Evolutionary conservation across 78 protist species (phyloP).

Genomic region (Bigelowiella natans): DNA sequence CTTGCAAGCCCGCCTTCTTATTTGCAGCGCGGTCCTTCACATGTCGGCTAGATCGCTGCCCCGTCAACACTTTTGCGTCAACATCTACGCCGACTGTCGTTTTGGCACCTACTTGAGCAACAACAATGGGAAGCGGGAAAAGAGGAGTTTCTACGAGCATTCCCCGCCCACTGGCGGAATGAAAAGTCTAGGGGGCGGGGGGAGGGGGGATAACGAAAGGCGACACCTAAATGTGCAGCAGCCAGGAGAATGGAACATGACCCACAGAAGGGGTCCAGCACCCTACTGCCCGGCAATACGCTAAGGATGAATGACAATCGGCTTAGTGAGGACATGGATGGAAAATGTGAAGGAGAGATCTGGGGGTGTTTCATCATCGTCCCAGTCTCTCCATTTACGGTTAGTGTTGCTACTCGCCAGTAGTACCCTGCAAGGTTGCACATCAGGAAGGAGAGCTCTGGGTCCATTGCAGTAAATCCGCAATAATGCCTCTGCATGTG

Average conservation of each 20-base stretch:
- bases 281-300: background rate
- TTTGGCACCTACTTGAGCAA: background rate
- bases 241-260: background rate
- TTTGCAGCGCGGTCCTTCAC: no score
- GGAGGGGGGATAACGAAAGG: no score
- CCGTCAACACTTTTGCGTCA: background rate
- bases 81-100: background rate
- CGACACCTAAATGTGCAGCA: background rate
- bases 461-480: background rate
- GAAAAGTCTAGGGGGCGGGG: no score
- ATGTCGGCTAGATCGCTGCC: no score
- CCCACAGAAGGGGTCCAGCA: conserved; percentile 20
- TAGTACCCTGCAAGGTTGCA: background rate
- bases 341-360: no score
- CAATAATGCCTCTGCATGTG: background rate
- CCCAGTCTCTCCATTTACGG: no score
- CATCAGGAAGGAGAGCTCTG: background rate
- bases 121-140: background rate
- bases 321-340: no score
- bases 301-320: no score
- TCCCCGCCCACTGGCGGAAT: background rate
- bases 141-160: background rate
- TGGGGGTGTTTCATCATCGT: no score
- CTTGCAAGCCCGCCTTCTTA: no score
- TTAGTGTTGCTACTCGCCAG: no score